Base-by-base conservation (phyloP, 129 eudicot genomes). In the Erigeron canadensis region DNA sequence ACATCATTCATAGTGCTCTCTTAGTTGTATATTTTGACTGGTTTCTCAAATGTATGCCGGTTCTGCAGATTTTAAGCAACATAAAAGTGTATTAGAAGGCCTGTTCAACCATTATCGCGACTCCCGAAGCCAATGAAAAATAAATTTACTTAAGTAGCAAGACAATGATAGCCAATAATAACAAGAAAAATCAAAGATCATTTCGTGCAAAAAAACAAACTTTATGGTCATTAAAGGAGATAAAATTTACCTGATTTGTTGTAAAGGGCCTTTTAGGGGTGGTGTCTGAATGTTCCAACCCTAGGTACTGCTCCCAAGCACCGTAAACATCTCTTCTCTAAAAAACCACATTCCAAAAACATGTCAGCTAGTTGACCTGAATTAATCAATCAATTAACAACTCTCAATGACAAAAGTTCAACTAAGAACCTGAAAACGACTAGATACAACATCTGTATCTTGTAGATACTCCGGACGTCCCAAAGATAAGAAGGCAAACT, bases 221-320 rank as follows among this genome's bases (percentile, higher is more conserved):
- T 15, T 53, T 18, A 41, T 56, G 10, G 56, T 5, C 21, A 75
- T 41, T 55, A 16, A 42, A 74, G 47, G 51, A 66, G 58, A 51
- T 47, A 22, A 38, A 18, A 7, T 16, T 77, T 78, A 89, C 98
- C 98, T 94, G 98, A 77, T 84, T 87, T 7, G 95, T 79, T n/a
- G 87, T 44, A 39, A 85, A 87, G 42, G 95, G 64, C 75, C 95
- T 80, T 79, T 84, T 85, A 16, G 96, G 97, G 70, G 90, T 75
- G 67, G 88, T 83, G 78, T 89, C 89, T 17, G 96, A 79, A 76
- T 94, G 98, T 68, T 94, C 98, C 82, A 94, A 82, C 56, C 98
- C 98, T 67, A 94, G 90, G 83, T 87, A 94, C 79, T 89, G 98
- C 87, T 89, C 97, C 98, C 97, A 94, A 13, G 91, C 90, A 77